A percentile compares a stretch with the other conserved stretches of the same genome.
These are phyloP conservation scores for Phytophthora vignae DNA, from an alignment of 352 stramenopile species.

Conservation along the genomic window DNA sequence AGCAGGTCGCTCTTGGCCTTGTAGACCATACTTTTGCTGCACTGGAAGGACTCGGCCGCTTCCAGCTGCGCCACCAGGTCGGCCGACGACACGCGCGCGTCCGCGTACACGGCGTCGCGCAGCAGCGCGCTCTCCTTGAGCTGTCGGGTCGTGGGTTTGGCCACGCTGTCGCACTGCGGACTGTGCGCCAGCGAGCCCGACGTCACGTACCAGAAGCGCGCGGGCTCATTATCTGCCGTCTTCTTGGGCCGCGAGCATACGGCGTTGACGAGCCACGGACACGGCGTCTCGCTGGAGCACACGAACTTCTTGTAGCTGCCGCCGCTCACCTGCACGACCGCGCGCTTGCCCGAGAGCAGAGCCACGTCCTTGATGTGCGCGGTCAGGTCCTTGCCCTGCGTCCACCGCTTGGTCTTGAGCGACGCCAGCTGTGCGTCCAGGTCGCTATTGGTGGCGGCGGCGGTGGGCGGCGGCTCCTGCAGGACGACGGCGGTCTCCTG, in stretches of 20 bases:
- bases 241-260: constrained; percentile 50
- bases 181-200: constrained; percentile 50
- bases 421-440: constrained; percentile 30
- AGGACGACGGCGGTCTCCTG: no score
- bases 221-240: constrained; percentile 3
- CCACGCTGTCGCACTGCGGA: constrained; percentile 46
- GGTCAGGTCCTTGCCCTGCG: constrained; percentile 49
- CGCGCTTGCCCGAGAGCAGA: constrained; percentile 50
- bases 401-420: constrained; percentile 49
- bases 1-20: constrained; percentile 66
- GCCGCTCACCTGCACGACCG: constrained; percentile 55
- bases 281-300: constrained; percentile 48
- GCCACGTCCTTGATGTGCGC: constrained; percentile 63
- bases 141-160: constrained; percentile 53
- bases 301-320: constrained; percentile 71
- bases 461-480: no score
- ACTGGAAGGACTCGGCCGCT: constrained; percentile 36
- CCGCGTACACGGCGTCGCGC: constrained; percentile 50
- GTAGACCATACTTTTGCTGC: constrained; percentile 67
- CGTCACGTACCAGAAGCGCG: constrained; percentile 63
- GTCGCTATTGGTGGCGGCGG: neutral
- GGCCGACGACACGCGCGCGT: constrained; percentile 51
- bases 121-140: constrained; percentile 49
- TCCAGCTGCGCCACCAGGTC: constrained; percentile 49
- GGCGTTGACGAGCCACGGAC: constrained; percentile 58